Evolutionary conservation across 805 yeast genomes (phyloP), one percentile per base, ranked within the genome.

Genomic region (Cyberlindnera misumaiensis): DNA sequence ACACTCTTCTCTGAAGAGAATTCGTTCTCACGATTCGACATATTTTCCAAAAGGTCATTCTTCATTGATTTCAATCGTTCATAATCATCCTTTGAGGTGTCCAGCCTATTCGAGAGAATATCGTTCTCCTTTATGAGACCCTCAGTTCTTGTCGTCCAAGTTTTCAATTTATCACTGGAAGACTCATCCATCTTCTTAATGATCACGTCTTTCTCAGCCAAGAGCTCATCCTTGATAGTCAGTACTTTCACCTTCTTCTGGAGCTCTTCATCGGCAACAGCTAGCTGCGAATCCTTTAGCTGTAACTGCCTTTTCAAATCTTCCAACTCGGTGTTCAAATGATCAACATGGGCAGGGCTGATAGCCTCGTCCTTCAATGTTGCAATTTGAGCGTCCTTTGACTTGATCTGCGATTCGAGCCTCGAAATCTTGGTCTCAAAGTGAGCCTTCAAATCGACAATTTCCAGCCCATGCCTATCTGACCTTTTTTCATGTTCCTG

Each of bases 21-120:
- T 35, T 80, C 88, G 10, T 53, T 53, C 47, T 83, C 88, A 45
- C 81, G 72, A 25, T 78, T 70, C 1, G 82, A 63, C 77, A 84
- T 69, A 50, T 81, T 83, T 14, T 80, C 83, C 11, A 80, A 56
- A 16, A 85, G 59, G 47, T 83, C 88, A 24, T 70, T 65, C 52
- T 82, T 83, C 67, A 77, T 68, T 5, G 53, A 41, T 36, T 52
- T 55, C 28, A 53, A 32, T 13, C 45, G 30, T 29, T 57, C 60
- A 28, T 57, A 53, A 14, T 56, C 48, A 30, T 51, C 55, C 27
- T 47, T 48, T 20, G 41, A 29, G 5, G 42, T 41, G 4, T 38
- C 37, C 3, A 48, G 29, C 12, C 43, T 20, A 11, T 32, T 29
- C 13, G 12, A 31, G 22, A 41, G 31, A 22, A 34, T 29, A 10